Evolutionary conservation across 768 basidiomycete species (phyloP), one percentile per base, ranked within the genome.

Genomic region (Pleurotus citrinopileatus): DNA sequence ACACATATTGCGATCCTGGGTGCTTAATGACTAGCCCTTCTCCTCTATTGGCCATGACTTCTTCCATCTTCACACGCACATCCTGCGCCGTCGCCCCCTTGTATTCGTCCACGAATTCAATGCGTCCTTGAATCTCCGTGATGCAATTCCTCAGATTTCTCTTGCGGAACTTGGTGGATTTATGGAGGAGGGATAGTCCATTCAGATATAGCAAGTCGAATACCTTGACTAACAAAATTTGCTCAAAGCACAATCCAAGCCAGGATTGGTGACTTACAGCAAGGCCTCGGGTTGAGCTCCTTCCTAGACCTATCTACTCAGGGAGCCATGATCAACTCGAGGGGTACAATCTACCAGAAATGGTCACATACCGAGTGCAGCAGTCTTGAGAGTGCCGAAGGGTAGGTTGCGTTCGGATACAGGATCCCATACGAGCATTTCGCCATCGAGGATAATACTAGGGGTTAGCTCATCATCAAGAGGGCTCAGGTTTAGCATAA

Each of bases 351-450:
- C n/a, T n/a, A n/a, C n/a, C n/a, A 2, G 46, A 10, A 1, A 26
- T n/a, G 15, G 3, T 9, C 9, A 57, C 75, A 37, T 55, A 93
- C 92, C 90, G 13, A 88, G 73, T 0, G 95, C 95, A 38, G 94
- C 93, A 0, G 94, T 91, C 70, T 99, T 99, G 46, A 99, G 73
- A 0, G 85, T 90, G 1, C 97, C 97, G 57, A 99, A 98, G 0
- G 96, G 92, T 17, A 97, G 73, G 63, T 92, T 91, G 19, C 91
- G 83, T 61, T 89, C 87, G 0, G 91, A 86, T 2, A 89, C 76
- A 0, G 96, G 96, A 68, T 98, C 97, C 90, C 91, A 98, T 2
- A 98, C 96, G 27, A 99, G 73, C 96, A 99, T 98, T 67, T 99
- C 97, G 0, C 97, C 97, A 60, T 99, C 97, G 12, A 99, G 69